Evolutionary conservation across 208 protist genomes (phyloP).

Genomic region (Lotmaria passim): DNA sequence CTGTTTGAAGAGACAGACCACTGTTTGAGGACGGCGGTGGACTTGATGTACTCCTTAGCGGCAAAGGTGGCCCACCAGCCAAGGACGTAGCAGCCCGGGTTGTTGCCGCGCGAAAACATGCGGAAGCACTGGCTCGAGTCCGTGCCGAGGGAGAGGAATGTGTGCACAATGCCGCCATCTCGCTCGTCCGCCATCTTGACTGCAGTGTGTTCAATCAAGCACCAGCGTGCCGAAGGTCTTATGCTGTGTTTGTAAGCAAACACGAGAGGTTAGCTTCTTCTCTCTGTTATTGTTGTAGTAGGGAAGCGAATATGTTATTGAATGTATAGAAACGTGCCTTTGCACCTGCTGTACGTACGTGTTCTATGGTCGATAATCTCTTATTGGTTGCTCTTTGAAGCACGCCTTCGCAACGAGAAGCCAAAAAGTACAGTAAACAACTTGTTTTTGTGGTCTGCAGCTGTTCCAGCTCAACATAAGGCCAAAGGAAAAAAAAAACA

Average conservation of each 20-base stretch:
- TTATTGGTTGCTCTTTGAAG: too few relatives aligned
- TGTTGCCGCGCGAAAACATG: conserved; percentile 69
- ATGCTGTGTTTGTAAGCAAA: neutral
- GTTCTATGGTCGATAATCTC: too few relatives aligned
- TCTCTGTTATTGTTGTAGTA: too few relatives aligned
- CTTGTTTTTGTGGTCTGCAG: too few relatives aligned
- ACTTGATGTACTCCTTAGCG: conserved; percentile 90
- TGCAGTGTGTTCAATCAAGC: neutral
- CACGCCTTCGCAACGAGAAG: too few relatives aligned
- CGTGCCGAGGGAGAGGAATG: conserved; percentile 63
- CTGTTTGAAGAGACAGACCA: conserved; percentile 39
- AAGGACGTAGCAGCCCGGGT: conserved; percentile 77
- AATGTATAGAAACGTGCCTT: too few relatives aligned
- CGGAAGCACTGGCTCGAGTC: conserved; percentile 76
- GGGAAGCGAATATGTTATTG: too few relatives aligned
- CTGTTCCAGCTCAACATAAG: too few relatives aligned
- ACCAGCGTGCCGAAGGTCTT: neutral
- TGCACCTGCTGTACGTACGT: too few relatives aligned
- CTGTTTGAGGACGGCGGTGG: conserved; percentile 75
- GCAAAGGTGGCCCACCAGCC: conserved; percentile 79
- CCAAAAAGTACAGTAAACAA: too few relatives aligned
- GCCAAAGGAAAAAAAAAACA: too few relatives aligned
- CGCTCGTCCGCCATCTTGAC: conserved; percentile 72
- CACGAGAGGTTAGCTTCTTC: too few relatives aligned
- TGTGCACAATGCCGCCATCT: conserved; percentile 63